Evolutionary conservation across 352 stramenopile genomes (phyloP).

Genomic region (Pseudoperonospora humuli): DNA sequence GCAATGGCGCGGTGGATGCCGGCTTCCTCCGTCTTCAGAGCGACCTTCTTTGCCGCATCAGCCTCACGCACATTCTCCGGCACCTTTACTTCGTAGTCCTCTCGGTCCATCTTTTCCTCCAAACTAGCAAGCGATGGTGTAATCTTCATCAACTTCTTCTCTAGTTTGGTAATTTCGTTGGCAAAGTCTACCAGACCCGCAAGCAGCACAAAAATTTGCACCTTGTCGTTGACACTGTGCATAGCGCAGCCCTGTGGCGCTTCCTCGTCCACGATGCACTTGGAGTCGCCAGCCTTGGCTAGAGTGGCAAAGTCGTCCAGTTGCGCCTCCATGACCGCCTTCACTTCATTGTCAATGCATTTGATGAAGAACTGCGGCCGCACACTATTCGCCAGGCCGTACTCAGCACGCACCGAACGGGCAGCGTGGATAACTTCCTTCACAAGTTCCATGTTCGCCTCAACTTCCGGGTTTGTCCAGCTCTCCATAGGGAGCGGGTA

Average conservation of each 20-base stretch:
- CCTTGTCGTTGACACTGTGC: constrained; percentile 91
- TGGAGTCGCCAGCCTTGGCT: constrained; percentile 86
- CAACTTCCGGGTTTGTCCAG: constrained; percentile 86
- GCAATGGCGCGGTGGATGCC: constrained; percentile 69
- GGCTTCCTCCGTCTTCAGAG: constrained; percentile 73
- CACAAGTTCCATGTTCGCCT: constrained; percentile 89
- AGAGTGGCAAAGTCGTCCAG: constrained; percentile 94
- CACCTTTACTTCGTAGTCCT: constrained; percentile 77
- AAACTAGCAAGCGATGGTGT: constrained; percentile 61
- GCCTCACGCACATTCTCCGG: constrained; percentile 70
- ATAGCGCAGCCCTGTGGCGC: constrained; percentile 86
- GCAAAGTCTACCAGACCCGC: constrained; percentile 80
- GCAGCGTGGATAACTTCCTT: constrained; percentile 94
- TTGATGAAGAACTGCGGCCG: constrained; percentile 87
- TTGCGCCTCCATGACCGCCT: constrained; percentile 72
- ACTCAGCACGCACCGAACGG: constrained; percentile 90
- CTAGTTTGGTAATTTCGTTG: constrained; percentile 86
- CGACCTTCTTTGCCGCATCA: constrained; percentile 70
- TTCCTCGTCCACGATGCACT: constrained; percentile 82
- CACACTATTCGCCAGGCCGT: constrained; percentile 74
- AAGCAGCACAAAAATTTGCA: constrained; percentile 86
- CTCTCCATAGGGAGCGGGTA: constrained; percentile 65
- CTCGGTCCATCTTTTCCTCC: constrained; percentile 72
- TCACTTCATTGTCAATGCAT: constrained; percentile 63
- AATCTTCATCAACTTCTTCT: constrained; percentile 86